phyloP scores from a whole-genome alignment of 768 basidiomycete species.

The Tubosaeta sp. region DNA sequence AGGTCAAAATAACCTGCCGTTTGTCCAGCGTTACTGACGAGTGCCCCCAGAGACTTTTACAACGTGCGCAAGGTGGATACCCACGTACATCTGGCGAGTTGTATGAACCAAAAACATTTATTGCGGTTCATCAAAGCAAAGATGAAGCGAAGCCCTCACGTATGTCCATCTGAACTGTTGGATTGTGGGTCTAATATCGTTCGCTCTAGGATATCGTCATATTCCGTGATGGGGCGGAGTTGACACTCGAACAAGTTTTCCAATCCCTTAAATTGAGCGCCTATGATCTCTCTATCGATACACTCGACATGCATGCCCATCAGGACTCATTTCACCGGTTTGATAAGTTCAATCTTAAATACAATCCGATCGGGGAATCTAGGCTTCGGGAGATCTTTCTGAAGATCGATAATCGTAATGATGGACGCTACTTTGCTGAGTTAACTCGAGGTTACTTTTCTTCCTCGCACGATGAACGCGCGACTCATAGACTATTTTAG shows the following conservation, averaged over 20 bases:
- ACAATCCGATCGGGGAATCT: constrained; percentile 95
- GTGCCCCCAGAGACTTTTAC: constrained; percentile 82
- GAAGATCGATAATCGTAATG: constrained; percentile 94
- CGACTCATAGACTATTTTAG: constrained; percentile 36
- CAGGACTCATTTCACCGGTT: constrained; percentile 98
- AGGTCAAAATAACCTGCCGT: constrained; percentile 15
- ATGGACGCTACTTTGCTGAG: constrained; percentile 92
- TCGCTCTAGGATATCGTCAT: constrained; percentile 83
- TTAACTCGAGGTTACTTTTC: constrained; percentile 70
- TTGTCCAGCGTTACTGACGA: constrained; percentile 2
- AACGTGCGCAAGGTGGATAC: constrained; percentile 98
- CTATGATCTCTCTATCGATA: constrained; percentile 98
- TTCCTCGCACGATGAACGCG: not conserved
- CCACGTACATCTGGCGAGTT: constrained; percentile 97
- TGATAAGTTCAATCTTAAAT: constrained; percentile 97
- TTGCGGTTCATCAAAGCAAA: constrained; percentile 98
- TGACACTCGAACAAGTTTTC: constrained; percentile 93
- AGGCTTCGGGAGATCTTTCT: constrained; percentile 94
- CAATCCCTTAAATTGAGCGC: constrained; percentile 91
- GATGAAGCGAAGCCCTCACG: constrained; percentile 85
- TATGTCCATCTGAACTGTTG: constrained; percentile 29
- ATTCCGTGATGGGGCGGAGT: constrained; percentile 84
- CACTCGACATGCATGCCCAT: constrained; percentile 99
- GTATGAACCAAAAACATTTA: constrained; percentile 99
- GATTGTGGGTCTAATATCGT: not conserved